Conservation (phyloP, 495 filamentous ascomycete genomes). For the Geopyxis carbonaria region DNA sequence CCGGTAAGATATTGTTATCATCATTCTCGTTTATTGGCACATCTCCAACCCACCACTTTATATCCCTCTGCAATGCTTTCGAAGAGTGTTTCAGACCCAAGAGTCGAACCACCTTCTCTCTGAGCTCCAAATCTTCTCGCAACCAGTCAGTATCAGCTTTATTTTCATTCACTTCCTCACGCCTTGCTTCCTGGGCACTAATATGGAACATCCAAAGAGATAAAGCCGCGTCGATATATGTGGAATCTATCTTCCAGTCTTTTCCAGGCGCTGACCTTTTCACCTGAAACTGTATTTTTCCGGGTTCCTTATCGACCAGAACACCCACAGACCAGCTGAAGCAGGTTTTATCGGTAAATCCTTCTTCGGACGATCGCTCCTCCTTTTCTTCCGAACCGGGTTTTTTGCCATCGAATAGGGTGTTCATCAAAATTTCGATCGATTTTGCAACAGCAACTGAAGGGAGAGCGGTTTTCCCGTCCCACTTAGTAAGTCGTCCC, state of each 20-base stretch:
- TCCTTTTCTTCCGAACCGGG: too few relatives aligned
- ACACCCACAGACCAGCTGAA: constrained; percentile 2
- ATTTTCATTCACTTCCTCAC: neutral
- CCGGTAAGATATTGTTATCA: neutral
- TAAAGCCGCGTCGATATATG: constrained; percentile 10
- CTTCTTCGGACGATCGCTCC: neutral
- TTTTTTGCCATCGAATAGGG: neutral
- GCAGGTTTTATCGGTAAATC: too few relatives aligned
- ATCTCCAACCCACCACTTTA: constrained; percentile 7
- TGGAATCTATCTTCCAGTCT: constrained; percentile 8
- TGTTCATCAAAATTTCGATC: constrained; percentile 8
- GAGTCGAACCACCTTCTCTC: neutral
- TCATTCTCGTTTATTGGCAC: neutral
- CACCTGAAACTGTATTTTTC: too few relatives aligned
- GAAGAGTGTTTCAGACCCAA: constrained; percentile 1
- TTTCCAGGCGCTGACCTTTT: too few relatives aligned
- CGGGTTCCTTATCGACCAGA: too few relatives aligned
- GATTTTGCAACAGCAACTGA: constrained; percentile 1
- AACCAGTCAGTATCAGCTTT: constrained; percentile 3
- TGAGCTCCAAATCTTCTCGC: constrained; percentile 1
- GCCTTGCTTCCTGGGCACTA: neutral
- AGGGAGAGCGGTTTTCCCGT: neutral
- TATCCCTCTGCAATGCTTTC: neutral
- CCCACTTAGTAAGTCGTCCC: constrained; percentile 4
- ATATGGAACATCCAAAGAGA: constrained; percentile 11